Evolutionary conservation across 371 early-diverging fungal genomes (phyloP), one percentile per base, ranked within the genome.

Genomic region (Mortierella sp.): DNA sequence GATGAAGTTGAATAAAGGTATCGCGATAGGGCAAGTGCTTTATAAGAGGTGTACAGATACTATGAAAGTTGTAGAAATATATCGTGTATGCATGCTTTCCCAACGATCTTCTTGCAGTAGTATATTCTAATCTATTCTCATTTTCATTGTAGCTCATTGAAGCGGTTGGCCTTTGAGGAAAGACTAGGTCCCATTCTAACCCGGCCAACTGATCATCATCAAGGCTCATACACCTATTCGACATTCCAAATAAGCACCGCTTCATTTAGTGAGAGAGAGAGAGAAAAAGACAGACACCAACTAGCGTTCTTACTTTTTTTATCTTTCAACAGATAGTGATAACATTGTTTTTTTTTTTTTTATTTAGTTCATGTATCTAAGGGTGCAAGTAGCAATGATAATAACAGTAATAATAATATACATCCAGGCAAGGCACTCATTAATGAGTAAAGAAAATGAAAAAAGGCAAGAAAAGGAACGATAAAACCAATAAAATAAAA

Each of bases 371-470:
- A 7, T 45, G n/a, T 3, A 45, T 45, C 45, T 45, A 45, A 19
- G 45, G 45, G 17, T 40, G 40, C 4, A 0, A 45, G 17, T 45
- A 45, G 19, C n/a, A n/a, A n/a, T n/a, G n/a, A n/a, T n/a, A n/a
- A n/a, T n/a, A 45, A 45, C 15, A 40, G 15, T 40, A 40, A 40
- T 40, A 40, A 45, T 45, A 45, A 45, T 45, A 45, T 45, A 45
- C 45, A 45, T 40, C 40, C 40, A 10, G 40, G n/a, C 22, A 45
- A 6, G 45, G 45, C 45, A 45, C 45, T 45, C n/a, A 3, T n/a
- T n/a, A 45, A 45, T n/a, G 45, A 45, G n/a, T n/a, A 45, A 45
- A 29, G 32, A 47, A 47, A 45, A 47, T 29, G 13, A 28, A 61
- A 37, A 22, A 61, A 1, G 10, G 29, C 8, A 61, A 43, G 47